Conservation (phyloP, 768 basidiomycete species). For the Lepiota venenata region DNA sequence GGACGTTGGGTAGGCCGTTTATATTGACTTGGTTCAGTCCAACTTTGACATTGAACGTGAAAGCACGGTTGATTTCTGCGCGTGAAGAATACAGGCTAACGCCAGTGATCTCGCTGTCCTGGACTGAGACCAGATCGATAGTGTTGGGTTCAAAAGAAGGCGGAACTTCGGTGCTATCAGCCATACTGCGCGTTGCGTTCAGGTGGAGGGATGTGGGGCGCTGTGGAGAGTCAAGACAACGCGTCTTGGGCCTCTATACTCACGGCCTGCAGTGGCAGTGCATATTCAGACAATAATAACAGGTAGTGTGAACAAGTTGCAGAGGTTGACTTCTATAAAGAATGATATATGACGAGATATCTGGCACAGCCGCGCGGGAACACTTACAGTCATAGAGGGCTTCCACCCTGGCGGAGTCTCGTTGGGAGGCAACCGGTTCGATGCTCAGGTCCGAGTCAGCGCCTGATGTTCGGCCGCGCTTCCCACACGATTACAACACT, state of each 20-base stretch:
- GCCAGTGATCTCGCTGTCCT: conserved; percentile 32
- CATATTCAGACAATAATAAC: neutral
- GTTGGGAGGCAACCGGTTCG: too few species aligned
- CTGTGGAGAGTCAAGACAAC: neutral
- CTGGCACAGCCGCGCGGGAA: too few species aligned
- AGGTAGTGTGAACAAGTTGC: neutral
- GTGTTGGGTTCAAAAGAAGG: conserved; percentile 18
- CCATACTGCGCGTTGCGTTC: neutral
- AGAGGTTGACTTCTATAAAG: neutral
- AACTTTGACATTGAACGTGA: conserved; percentile 31
- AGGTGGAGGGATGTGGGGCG: neutral
- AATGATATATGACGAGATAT: neutral
- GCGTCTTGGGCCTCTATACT: neutral
- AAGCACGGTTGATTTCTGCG: conserved; percentile 39
- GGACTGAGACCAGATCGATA: conserved; percentile 27
- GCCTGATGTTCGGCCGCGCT: too few species aligned
- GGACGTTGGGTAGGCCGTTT: conserved; percentile 30
- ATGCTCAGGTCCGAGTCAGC: too few species aligned
- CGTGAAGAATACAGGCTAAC: conserved; percentile 39
- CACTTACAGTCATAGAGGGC: too few species aligned
- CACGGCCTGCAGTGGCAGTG: neutral
- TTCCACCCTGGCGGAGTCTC: too few species aligned
- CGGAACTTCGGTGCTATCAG: neutral
- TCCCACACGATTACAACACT: too few species aligned
- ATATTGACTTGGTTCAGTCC: conserved; percentile 41